Base-by-base conservation (phyloP, 2,329 filamentous ascomycete genomes). In the Phyllosticta ampelicida region DNA sequence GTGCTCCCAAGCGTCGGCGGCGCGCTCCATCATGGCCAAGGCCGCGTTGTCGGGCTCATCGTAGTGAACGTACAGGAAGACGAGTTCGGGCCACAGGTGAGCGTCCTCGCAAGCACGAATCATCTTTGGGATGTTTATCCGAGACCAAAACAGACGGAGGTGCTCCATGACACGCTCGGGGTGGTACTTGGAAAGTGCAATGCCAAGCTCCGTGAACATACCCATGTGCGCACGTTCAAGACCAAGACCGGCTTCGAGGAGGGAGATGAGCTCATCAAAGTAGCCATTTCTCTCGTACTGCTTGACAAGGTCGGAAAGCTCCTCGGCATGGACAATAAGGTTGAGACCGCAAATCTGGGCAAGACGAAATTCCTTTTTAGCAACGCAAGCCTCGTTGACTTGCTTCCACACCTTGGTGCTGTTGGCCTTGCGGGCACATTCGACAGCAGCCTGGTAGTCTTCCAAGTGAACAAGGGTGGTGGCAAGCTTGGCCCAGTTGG, bases 331-430 rank as follows among this genome's bases (percentile, higher is more conserved):
- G 21, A 99, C 86, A 67, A 99, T 96, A 61, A 99, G 80, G 77
- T 99, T 97, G 61, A 99, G 85, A 80, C 95, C 95, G 69, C 94
- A 99, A 67, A 99, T 99, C 77, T 97, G 94, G 23, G 95, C 94
- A 61, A 99, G 86, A 62, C 92, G 89, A 84, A 99, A 99, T 72
- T 99, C 94, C 79, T 96, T 97, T 84, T 97, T 99, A 62, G 83
- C 84, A 64, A 99, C 89, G 70, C 94, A 99, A 20, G 92, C 94
- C 70, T 90, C 87, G 75, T 97, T 95, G 65, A 99, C 94, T 75
- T 99, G 89, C 76, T 94, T 95, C 94, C 94, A 99, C 55, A 99
- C 94, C 79, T 95, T 96, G 75, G 96, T 91, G 74, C 90, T 97
- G 80, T 97, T 99, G 67, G 94, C 94, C 78, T 99, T 97, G 72